Conservation (phyloP, 306 rosid genomes). For the Medicago ruthenica region DNA sequence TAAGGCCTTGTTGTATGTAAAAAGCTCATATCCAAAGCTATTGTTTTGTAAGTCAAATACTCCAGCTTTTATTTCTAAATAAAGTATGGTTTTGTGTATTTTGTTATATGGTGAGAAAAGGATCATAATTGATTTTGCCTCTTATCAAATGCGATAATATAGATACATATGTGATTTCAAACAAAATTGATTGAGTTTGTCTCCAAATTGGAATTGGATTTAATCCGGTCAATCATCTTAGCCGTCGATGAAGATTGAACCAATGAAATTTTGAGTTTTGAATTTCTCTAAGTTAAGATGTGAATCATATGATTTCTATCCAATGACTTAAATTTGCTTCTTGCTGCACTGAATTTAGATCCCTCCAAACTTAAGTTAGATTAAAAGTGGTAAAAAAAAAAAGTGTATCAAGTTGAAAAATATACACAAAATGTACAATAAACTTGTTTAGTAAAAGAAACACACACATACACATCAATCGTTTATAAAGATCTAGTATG, state of each 20-base stretch:
- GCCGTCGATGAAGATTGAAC: background rate
- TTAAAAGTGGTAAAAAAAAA: no score
- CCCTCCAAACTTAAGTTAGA: no score
- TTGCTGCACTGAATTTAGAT: no score
- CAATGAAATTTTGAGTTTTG: no score
- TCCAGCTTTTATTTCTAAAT: background rate
- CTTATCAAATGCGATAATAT: no score
- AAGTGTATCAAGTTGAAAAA: no score
- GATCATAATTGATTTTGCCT: background rate
- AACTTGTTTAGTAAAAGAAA: background rate
- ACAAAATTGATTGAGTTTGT: background rate
- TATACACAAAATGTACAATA: no score
- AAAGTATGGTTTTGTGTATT: background rate
- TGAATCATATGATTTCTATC: no score
- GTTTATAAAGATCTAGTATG: background rate
- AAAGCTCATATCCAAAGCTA: no score
- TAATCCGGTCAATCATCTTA: background rate
- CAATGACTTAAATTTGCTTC: no score
- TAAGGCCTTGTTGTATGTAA: no score
- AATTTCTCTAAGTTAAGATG: no score
- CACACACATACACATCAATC: background rate
- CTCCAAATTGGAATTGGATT: background rate
- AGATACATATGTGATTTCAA: background rate
- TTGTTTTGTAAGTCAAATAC: background rate
- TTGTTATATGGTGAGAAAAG: background rate